Conservation (phyloP, 257 asterid species). For the Nicotiana benthamiana region DNA sequence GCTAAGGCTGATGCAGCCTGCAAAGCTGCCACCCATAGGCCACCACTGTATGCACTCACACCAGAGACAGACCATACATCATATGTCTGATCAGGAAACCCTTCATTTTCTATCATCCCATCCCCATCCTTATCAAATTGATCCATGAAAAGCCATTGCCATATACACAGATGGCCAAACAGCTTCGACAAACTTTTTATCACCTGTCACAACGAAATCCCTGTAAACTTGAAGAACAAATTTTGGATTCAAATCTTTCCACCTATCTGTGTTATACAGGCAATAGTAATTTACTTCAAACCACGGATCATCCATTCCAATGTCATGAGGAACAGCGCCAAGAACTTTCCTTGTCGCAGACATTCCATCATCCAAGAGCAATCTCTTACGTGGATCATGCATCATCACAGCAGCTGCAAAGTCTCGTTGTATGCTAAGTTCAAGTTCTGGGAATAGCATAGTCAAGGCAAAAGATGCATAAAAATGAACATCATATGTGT, state of each 20-base stretch:
- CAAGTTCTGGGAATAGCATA: slow-evolving; percentile 79
- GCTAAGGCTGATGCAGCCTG: slow-evolving; percentile 95
- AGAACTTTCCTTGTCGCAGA: slow-evolving; percentile 61
- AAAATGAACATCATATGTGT: slow-evolving; percentile 92
- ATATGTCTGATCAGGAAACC: slow-evolving; percentile 92
- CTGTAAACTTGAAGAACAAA: slow-evolving; percentile 91
- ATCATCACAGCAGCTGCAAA: slow-evolving; percentile 92
- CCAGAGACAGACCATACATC: slow-evolving; percentile 94
- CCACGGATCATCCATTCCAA: slow-evolving; percentile 97
- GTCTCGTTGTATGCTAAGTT: slow-evolving; percentile 91
- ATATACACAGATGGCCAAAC: slow-evolving; percentile 95
- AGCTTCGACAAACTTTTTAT: slow-evolving; percentile 60
- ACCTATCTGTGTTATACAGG: slow-evolving; percentile 76
- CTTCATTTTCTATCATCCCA: slow-evolving; percentile 97
- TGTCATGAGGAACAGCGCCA: slow-evolving; percentile 98
- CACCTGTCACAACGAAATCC: slow-evolving; percentile 75
- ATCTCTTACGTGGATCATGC: slow-evolving; percentile 79
- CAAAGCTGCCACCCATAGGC: slow-evolving; percentile 98
- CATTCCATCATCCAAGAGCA: slow-evolving; percentile 59
- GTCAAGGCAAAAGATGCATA: slow-evolving; percentile 74
- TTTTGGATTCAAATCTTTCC: slow-evolving; percentile 97
- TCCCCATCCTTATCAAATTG: slow-evolving; percentile 96
- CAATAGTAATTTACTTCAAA: slow-evolving; percentile 76
- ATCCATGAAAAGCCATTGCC: slow-evolving; percentile 94
- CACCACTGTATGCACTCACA: slow-evolving; percentile 96